phyloP scores from a whole-genome alignment of 1,284 basidiomycete species.

The Cryptococcus sp. region DNA sequence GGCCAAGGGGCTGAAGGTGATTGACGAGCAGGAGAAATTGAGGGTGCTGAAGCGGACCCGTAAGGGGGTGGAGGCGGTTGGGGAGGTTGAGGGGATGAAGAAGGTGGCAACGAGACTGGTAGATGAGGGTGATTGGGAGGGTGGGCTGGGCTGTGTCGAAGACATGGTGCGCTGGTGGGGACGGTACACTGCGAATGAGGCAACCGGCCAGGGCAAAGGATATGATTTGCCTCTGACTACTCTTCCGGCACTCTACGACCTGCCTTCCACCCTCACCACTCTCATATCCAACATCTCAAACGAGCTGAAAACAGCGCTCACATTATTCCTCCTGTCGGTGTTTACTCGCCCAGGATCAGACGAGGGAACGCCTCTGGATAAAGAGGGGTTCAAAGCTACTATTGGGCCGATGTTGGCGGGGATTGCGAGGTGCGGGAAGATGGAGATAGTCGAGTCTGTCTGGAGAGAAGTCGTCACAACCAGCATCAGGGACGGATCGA shows the following conservation, averaged over 20 bases:
- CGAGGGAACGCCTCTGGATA: conserved; percentile 12
- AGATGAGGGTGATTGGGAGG: conserved; percentile 76
- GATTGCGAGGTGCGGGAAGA: conserved; percentile 67
- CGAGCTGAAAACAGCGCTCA: conserved; percentile 73
- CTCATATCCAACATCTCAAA: conserved; percentile 69
- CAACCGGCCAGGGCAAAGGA: background rate
- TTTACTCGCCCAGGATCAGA: conserved; percentile 52
- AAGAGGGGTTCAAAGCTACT: conserved; percentile 36
- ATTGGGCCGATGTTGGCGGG: conserved; percentile 66
- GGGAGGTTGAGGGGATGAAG: conserved; percentile 70
- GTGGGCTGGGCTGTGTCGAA: conserved; percentile 72
- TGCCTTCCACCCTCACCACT: conserved; percentile 64
- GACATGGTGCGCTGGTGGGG: conserved; percentile 69
- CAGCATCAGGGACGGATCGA: conserved; percentile 63
- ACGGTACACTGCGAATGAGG: conserved; percentile 16
- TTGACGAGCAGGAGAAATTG: conserved; percentile 63
- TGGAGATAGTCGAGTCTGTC: conserved; percentile 64
- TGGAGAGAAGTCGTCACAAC: conserved; percentile 74
- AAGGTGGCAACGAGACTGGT: conserved; percentile 68
- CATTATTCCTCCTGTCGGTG: conserved; percentile 66
- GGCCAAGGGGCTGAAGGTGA: conserved; percentile 69
- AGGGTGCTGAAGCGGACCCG: conserved; percentile 61
- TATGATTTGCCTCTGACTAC: conserved; percentile 50
- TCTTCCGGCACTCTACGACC: conserved; percentile 63
- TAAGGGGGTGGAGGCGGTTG: conserved; percentile 64